Conservation (phyloP, 345 rosid species). For the Raphanus raphanistrum region DNA sequence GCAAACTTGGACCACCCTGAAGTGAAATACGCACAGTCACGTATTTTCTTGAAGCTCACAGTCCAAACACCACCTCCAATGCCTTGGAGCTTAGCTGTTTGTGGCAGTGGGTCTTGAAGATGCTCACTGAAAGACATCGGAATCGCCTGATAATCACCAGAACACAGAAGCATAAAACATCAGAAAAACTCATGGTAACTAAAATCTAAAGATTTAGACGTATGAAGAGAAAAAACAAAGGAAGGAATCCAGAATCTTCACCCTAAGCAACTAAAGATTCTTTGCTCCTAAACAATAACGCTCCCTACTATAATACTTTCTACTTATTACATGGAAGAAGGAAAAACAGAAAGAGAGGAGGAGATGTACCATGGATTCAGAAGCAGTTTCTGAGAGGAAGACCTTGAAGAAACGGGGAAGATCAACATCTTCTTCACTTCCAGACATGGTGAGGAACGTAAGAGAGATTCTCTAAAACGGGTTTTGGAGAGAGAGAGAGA, state of each 20-base stretch:
- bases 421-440: not conserved
- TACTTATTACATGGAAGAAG: not conserved
- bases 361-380: conserved; percentile 17
- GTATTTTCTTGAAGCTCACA: not conserved
- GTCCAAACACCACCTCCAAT: conserved; percentile 21
- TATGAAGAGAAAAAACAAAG: conserved; percentile 3
- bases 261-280: not conserved
- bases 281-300: not conserved
- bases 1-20: conserved; percentile 26
- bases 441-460: conserved; percentile 16
- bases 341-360: not conserved
- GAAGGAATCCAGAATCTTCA: not conserved
- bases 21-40: not conserved
- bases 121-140: not conserved
- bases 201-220: not conserved
- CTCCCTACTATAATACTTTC: not conserved
- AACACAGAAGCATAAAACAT: not conserved
- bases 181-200: not conserved
- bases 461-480: not conserved
- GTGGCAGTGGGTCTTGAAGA: conserved; percentile 30
- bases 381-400: conserved; percentile 18
- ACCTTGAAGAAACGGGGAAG: conserved; percentile 37
- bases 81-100: conserved; percentile 10
- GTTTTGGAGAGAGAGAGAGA: not conserved
- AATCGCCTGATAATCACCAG: conserved; percentile 14